Evolutionary conservation across 208 protist species (phyloP).

Genomic region (Novymonas esmeraldas): DNA sequence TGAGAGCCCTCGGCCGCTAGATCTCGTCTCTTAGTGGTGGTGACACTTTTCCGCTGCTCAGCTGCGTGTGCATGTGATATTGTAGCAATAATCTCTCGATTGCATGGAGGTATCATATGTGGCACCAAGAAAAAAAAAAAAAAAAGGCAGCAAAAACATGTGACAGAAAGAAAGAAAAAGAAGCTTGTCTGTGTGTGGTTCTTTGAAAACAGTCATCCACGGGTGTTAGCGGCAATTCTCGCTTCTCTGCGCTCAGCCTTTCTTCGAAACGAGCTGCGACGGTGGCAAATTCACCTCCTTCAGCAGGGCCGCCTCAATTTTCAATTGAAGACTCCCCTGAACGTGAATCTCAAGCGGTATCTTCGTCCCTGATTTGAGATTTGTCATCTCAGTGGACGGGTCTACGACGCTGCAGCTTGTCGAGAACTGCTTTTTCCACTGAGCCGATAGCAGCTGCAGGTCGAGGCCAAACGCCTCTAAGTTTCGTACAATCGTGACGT

Average conservation of each 20-base stretch:
- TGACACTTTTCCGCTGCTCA: no score
- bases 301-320: slow-evolving; percentile 38
- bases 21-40: no score
- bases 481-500: slow-evolving; percentile 64
- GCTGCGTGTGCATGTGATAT: no score
- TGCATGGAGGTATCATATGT: no score
- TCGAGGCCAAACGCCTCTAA: slow-evolving; percentile 70
- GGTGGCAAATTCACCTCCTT: slow-evolving; percentile 44
- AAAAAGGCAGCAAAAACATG: not conserved
- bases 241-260: not conserved
- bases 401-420: slow-evolving; percentile 59
- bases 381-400: slow-evolving; percentile 48
- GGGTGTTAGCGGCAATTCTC: no score
- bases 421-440: slow-evolving; percentile 70
- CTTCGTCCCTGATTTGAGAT: slow-evolving; percentile 63
- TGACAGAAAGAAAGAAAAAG: not conserved
- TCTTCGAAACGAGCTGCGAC: slow-evolving; percentile 17
- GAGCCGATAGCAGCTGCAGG: slow-evolving; percentile 37
- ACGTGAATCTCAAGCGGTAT: slow-evolving; percentile 63
- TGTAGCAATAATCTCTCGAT: no score
- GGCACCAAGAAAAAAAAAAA: not conserved
- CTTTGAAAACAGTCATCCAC: no score
- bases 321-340: slow-evolving; percentile 43
- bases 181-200: no score
- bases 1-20: no score